Conservation (phyloP, 2,329 filamentous ascomycete species). For the Septoria petroselini region DNA sequence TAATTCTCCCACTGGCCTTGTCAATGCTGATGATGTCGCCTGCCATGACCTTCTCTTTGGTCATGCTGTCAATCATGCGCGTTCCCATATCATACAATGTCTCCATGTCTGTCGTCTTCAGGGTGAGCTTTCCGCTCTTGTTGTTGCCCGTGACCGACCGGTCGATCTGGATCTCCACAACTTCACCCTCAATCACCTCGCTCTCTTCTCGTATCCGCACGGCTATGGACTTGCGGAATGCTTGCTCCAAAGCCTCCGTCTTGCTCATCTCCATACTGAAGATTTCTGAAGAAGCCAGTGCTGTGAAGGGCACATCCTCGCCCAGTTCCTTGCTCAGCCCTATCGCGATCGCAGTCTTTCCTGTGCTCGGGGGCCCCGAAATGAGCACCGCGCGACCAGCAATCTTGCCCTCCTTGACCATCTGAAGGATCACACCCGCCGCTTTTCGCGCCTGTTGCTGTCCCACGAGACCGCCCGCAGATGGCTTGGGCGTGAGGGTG, state of each 20-base stretch:
- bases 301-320: constrained; percentile 91
- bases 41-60: constrained; percentile 97
- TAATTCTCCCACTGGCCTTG: constrained; percentile 97
- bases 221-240: constrained; percentile 97
- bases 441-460: constrained; percentile 96
- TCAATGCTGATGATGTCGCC: constrained; percentile 98
- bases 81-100: constrained; percentile 99
- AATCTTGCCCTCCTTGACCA: constrained; percentile 99
- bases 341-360: constrained; percentile 98
- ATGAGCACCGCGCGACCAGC: constrained; percentile 92
- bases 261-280: constrained; percentile 99
- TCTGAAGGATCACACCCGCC: constrained; percentile 91
- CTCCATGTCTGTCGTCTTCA: constrained; percentile 99
- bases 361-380: constrained; percentile 91
- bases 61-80: constrained; percentile 99
- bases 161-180: constrained; percentile 98
- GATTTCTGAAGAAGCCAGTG: constrained; percentile 92
- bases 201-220: constrained; percentile 98
- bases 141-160: constrained; percentile 91
- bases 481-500: constrained; percentile 77
- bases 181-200: constrained; percentile 98
- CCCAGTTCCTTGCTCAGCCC: constrained; percentile 94
- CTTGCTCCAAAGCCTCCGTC: constrained; percentile 94
- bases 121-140: constrained; percentile 98
- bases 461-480: constrained; percentile 90